Percentiles rank a stretch among this genome's conserved stretches.
These are phyloP conservation scores for Aspergillus japonicus DNA, from an alignment of 2,329 filamentous ascomycete genomes.

Conservation along the genomic window DNA sequence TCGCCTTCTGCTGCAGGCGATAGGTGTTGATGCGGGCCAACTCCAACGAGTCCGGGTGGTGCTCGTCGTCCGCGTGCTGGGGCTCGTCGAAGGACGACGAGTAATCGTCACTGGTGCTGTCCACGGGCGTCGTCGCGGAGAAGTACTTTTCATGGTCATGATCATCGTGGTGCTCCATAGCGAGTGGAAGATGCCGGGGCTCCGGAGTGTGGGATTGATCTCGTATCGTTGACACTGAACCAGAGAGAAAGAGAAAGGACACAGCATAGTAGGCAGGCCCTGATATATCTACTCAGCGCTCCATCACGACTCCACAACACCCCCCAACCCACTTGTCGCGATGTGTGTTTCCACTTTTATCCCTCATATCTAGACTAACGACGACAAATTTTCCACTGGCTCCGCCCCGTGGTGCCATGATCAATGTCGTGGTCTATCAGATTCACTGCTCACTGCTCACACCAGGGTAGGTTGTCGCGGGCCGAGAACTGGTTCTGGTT, in stretches of 20 bases:
- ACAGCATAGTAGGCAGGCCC: not conserved
- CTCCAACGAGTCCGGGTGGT: slow-evolving; percentile 20
- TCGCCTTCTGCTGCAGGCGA: slow-evolving; percentile 22
- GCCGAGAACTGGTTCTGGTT: too few species aligned
- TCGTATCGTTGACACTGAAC: not conserved
- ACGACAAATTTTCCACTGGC: not conserved
- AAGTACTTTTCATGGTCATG: not conserved
- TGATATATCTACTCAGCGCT: not conserved
- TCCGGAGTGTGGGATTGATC: not conserved
- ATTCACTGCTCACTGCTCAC: too few species aligned
- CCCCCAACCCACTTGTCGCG: too few species aligned
- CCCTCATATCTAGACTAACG: not conserved
- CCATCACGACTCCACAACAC: too few species aligned
- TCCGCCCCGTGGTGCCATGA: not conserved
- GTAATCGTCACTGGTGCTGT: slow-evolving; percentile 3
- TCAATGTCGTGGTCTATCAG: too few species aligned
- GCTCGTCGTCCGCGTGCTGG: not conserved
- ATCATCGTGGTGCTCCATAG: not conserved
- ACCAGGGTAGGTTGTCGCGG: too few species aligned
- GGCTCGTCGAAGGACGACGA: not conserved
- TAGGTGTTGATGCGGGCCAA: slow-evolving; percentile 24
- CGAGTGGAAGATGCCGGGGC: not conserved
- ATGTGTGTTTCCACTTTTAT: not conserved
- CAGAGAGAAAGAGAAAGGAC: not conserved
- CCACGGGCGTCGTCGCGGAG: not conserved